Conservation (phyloP, 805 yeast genomes). For the Candida glaebosa region DNA sequence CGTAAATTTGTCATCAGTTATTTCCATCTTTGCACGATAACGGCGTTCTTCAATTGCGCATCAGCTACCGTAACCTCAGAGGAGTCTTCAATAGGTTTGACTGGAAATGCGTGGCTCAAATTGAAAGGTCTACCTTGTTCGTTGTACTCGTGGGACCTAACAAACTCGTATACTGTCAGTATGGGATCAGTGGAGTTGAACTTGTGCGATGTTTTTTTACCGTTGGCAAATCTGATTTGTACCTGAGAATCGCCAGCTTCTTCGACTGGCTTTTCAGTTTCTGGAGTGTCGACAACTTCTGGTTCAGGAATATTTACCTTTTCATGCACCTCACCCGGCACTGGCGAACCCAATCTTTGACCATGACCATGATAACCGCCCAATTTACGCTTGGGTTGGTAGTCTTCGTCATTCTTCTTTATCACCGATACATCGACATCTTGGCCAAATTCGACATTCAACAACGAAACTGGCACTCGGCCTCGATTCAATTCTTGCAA, state of each 20-base stretch:
- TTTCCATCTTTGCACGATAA: conserved; percentile 85
- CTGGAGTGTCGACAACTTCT: conserved; percentile 17
- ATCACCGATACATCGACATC: conserved; percentile 89
- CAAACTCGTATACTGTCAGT: conserved; percentile 64
- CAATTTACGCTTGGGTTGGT: conserved; percentile 50
- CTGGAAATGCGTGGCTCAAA: conserved; percentile 80
- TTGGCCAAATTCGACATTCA: conserved; percentile 85
- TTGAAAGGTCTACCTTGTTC: conserved; percentile 53
- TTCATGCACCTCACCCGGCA: conserved; percentile 66
- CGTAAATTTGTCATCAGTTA: conserved; percentile 12
- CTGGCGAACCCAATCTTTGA: conserved; percentile 83
- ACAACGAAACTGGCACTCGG: conserved; percentile 80
- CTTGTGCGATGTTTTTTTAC: conserved; percentile 61
- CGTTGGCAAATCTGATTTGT: conserved; percentile 82
- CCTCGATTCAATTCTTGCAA: conserved; percentile 82
- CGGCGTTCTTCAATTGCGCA: conserved; percentile 77
- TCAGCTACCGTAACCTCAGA: conserved; percentile 54
- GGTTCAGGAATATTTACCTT: conserved; percentile 13
- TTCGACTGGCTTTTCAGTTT: conserved; percentile 16
- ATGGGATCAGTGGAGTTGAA: conserved; percentile 68
- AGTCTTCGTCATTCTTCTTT: conserved; percentile 78
- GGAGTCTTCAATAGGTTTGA: conserved; percentile 61
- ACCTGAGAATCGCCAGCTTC: conserved; percentile 66
- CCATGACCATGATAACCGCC: conserved; percentile 81
- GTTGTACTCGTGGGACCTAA: conserved; percentile 42